Base-by-base conservation (phyloP, 305 asterid species). In the Striga hermonthica region DNA sequence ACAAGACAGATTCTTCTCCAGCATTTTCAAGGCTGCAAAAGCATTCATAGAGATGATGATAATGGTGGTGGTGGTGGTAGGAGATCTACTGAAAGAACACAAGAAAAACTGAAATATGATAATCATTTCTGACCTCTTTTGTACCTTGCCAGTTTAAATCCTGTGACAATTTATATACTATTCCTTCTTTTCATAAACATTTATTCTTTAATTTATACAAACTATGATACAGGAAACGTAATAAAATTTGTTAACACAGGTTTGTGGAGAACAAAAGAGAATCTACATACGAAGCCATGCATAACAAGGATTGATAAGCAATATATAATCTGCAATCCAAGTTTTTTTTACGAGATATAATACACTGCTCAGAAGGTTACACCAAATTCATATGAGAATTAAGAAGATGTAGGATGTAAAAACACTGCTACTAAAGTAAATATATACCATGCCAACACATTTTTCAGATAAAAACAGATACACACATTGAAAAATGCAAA, bases 21-120 rank as follows among this genome's bases (percentile, higher is more conserved):
- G 97, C 96, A 82, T 92, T 88, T 76, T 89, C 98, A 60, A 92
- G 95, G 78, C 95, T 92, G 85, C 82, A 71, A 70, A 72, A 58
- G 71, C 72, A 63, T 67, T 57, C 66, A 65, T 39, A 64, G 65
- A 71, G 47, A 53, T 43, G 35, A 35, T 12, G 52, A 67, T 73
- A 44, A 78, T 72, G 31, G 2, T 22, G 31, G 2, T 22, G 31
- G 2, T 22, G 31, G 31, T 22, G 31, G 31, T 58, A 35, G n/a
- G 64, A 66, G 15, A 56, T 54, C 7, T 56, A 52, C 64, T 13
- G 66, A 74, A 44, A 9, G n/a, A 15, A 35, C 38, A 53, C 57
- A 74, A 5, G 62, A 36, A 65, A 53, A 22, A 35, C 60, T 54
- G 60, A 68, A 48, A 52, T 35, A 13, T 57, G 9, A 60, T 43